Evolutionary conservation across 768 basidiomycete species (phyloP).

Genomic region (Scleroderma bovista): DNA sequence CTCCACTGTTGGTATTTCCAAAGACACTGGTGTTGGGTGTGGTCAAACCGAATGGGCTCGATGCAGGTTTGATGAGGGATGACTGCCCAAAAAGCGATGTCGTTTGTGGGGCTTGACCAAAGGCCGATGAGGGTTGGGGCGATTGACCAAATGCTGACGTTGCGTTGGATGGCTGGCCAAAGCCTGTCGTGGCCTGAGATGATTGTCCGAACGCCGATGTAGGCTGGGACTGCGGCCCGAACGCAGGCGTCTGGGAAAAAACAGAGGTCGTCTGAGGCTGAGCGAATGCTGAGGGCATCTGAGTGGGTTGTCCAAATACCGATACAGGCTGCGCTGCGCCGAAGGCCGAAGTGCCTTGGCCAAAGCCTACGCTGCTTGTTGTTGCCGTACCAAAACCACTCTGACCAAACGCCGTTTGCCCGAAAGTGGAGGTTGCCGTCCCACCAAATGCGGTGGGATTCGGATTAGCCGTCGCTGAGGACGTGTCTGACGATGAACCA

Average conservation of each 20-base stretch:
- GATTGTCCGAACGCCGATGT: conserved; percentile 29
- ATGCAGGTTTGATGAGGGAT: conserved; percentile 42
- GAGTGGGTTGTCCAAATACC: conserved; percentile 30
- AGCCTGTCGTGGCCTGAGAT: conserved; percentile 22
- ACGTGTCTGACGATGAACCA: conserved; percentile 24
- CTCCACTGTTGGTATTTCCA: conserved; percentile 27
- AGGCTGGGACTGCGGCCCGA: conserved; percentile 26
- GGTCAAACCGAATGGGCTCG: conserved; percentile 47
- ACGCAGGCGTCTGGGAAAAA: conserved; percentile 24
- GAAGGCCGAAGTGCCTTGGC: conserved; percentile 31
- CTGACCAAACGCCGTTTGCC: conserved; percentile 37
- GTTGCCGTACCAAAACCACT: conserved; percentile 21
- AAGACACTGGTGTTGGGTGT: conserved; percentile 30
- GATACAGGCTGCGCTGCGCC: conserved; percentile 26
- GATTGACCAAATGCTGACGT: conserved; percentile 26
- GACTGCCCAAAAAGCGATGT: conserved; percentile 35
- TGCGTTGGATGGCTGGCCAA: conserved; percentile 27
- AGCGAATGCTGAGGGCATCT: conserved; percentile 28
- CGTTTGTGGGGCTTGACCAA: conserved; percentile 28
- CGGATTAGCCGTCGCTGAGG: conserved; percentile 30
- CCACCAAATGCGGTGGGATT: conserved; percentile 18
- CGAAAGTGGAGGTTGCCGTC: conserved; percentile 23
- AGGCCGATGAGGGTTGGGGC: conserved; percentile 20
- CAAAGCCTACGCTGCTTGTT: conserved; percentile 19
- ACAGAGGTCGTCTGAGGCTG: conserved; percentile 11